Base-by-base conservation (phyloP, 192 early-diverging fungal species). In the Coemansia sp. region DNA sequence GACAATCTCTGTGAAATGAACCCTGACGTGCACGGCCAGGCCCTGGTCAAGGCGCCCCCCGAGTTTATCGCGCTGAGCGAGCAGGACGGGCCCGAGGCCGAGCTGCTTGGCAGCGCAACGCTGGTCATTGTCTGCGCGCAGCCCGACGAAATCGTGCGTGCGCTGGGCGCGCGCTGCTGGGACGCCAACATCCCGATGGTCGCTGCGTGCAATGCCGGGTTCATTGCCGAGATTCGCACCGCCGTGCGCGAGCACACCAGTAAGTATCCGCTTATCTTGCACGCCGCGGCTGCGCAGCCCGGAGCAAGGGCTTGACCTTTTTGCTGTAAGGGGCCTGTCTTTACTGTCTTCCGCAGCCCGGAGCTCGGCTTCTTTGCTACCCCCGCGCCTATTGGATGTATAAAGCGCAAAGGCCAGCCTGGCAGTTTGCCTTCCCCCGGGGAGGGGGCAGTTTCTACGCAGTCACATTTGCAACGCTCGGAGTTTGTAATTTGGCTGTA, bases 1-100 rank as follows among this genome's bases (percentile, higher is more conserved):
- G 79, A 82, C 22, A 74, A 88, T 22, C 82, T 99, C 8, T 60
- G 70, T 38, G 93, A 94, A 68, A 69, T 99, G 42, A 99, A 99
- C 62, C 88, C 87, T 42, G 91, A 94, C 50, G 94, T 90, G 23
- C 36, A 59, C 29, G 89, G 90, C 8, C 42, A 70, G 22, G 70
- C 64, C 55, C 58, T 90, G 14, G 70, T 70, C 44, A 80, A 83
- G 75, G 86, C 71, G 50, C 58, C 56, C 45, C 55, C 53, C 4
- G 66, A 76, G 39, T 88, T 91, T 62, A 64, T 95, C 34, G 91
- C 90, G 53, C 25, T 83, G 83, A 27, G 22, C 35, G 36, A 53
- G 28, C 84, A 90, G 52, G 90, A 84, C 35, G 36, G 60, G 28
- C 84, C 86, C 3, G 49, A 77, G 38, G 60, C 57, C 50, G 65